phyloP scores from a whole-genome alignment of 345 rosid species.

The Arabis hirsuta region DNA sequence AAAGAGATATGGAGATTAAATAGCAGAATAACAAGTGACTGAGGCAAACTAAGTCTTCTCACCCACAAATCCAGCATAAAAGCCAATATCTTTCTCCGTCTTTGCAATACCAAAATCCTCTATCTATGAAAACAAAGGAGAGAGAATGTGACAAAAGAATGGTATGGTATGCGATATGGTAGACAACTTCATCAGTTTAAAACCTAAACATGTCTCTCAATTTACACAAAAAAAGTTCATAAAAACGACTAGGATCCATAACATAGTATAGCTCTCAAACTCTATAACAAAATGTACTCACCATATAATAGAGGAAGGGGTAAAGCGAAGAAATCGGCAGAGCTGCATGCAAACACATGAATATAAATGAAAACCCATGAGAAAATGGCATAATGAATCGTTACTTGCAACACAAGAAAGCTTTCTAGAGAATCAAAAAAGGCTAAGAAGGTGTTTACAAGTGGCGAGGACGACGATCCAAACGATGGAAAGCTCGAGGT shows the following conservation, averaged over 20 bases:
- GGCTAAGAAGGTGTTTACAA: conserved; percentile 45
- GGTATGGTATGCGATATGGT: not conserved
- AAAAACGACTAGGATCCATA: not conserved
- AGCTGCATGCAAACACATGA: conserved; percentile 46
- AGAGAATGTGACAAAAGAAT: not conserved
- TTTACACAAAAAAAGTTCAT: not conserved
- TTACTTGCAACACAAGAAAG: conserved; percentile 35
- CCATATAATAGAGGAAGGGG: conserved; percentile 93
- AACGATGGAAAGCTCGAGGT: conserved; percentile 59
- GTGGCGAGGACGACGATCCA: conserved; percentile 77
- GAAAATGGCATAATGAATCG: conserved; percentile 15
- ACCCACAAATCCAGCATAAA: conserved; percentile 89
- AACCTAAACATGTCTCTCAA: not conserved
- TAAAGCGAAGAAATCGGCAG: conserved; percentile 87
- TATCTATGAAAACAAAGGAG: conserved; percentile 47
- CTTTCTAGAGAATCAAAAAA: not conserved
- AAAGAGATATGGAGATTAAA: not conserved
- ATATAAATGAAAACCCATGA: conserved; percentile 18
- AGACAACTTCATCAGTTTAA: too few species aligned
- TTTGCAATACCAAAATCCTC: conserved; percentile 76
- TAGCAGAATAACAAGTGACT: not conserved
- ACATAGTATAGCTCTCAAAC: not conserved
- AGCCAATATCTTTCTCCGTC: conserved; percentile 85
- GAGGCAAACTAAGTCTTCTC: conserved; percentile 36
- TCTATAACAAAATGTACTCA: conserved; percentile 41